Percentiles rank a stretch among this genome's conserved stretches.
Evolutionary conservation across 352 stramenopile species (phyloP).

Genomic region (Pythium sukuiense): DNA sequence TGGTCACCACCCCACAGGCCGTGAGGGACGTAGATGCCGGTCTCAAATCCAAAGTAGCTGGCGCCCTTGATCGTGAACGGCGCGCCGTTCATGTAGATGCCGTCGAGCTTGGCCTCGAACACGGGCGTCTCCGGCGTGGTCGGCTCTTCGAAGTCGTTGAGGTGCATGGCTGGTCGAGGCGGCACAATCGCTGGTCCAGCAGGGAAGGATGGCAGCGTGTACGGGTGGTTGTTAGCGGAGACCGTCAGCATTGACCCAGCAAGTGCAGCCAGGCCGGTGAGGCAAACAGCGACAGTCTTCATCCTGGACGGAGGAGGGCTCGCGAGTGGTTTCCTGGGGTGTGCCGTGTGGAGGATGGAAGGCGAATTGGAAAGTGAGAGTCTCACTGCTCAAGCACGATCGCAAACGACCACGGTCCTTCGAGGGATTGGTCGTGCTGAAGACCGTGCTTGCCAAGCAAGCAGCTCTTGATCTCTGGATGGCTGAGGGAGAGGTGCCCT

Average conservation of each 20-base stretch:
- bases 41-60: slow-evolving; percentile 70
- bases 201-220: neutral
- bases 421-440: neutral
- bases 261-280: neutral
- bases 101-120: slow-evolving; percentile 36
- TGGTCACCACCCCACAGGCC: slow-evolving; percentile 53
- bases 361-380: slow-evolving; percentile 1
- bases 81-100: slow-evolving; percentile 35
- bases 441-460: neutral
- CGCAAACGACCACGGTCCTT: neutral
- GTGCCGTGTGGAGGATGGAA: neutral
- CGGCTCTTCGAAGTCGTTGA: neutral
- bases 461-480: neutral
- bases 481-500: neutral
- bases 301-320: neutral
- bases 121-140: slow-evolving; percentile 51
- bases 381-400: neutral
- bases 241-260: neutral
- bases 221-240: slow-evolving; percentile 1
- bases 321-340: neutral
- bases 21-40: slow-evolving; percentile 54
- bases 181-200: neutral
- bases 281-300: neutral
- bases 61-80: slow-evolving; percentile 55
- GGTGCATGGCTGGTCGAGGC: neutral